Conservation (phyloP, 208 protist species). For the Wallacemonas sp. region DNA sequence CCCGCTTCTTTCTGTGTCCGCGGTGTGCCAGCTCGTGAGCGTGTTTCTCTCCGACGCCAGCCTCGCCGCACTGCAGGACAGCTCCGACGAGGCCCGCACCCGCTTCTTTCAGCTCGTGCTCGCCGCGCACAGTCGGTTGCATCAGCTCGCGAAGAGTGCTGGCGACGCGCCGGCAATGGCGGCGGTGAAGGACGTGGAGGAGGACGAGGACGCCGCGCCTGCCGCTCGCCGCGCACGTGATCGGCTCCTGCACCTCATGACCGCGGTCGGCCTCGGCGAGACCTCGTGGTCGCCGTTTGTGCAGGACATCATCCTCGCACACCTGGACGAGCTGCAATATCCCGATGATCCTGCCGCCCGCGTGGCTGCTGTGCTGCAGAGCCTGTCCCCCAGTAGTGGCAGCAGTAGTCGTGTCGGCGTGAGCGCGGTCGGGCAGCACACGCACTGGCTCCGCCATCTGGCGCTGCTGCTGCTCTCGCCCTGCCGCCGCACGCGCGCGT, state of each 20-base stretch:
- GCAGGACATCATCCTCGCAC: conserved; percentile 42
- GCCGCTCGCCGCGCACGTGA: background rate
- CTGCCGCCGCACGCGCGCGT: conserved; percentile 20
- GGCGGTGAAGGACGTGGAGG: background rate
- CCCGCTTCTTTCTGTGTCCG: conserved; percentile 7
- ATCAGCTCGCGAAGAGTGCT: background rate
- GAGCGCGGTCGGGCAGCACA: background rate
- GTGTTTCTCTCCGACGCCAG: conserved; percentile 23
- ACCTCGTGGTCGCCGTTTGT: conserved; percentile 23
- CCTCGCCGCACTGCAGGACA: conserved; percentile 4
- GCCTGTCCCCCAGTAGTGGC: background rate
- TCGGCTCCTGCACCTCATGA: conserved; percentile 14
- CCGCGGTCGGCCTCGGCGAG: conserved; percentile 31
- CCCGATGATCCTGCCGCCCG: conserved; percentile 1
- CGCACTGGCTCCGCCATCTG: conserved; percentile 41
- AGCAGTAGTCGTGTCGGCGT: background rate
- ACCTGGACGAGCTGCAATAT: conserved; percentile 33
- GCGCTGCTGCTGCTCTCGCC: conserved; percentile 51
- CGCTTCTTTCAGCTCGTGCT: conserved; percentile 24
- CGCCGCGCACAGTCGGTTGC: background rate
- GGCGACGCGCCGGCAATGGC: background rate
- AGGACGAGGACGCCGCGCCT: background rate
- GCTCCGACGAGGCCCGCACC: conserved; percentile 20
- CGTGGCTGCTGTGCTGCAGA: background rate
- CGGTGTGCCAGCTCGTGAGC: conserved; percentile 1